Conservation (phyloP, 495 filamentous ascomycete species). For the Hypoxylon crocopeplum region DNA sequence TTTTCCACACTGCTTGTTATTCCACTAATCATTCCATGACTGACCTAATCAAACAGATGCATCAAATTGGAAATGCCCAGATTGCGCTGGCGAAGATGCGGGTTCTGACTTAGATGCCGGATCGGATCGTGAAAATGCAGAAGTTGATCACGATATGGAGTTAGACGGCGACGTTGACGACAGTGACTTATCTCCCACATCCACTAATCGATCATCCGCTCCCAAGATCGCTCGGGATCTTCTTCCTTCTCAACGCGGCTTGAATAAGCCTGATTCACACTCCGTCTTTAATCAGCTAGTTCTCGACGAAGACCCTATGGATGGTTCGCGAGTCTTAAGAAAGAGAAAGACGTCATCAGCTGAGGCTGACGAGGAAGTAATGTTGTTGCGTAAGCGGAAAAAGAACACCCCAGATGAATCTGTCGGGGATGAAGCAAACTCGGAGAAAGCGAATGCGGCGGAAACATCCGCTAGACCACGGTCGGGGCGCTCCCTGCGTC, state of each 20-base stretch:
- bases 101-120: slow-evolving; percentile 55
- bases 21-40: background rate
- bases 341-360: slow-evolving; percentile 78
- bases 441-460: slow-evolving; percentile 30
- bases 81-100: slow-evolving; percentile 72
- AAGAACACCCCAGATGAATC: slow-evolving; percentile 49
- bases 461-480: slow-evolving; percentile 45
- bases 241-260: slow-evolving; percentile 72
- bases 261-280: slow-evolving; percentile 77
- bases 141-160: slow-evolving; percentile 41
- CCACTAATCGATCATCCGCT: slow-evolving; percentile 52
- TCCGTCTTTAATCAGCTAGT: slow-evolving; percentile 85
- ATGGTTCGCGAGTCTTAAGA: slow-evolving; percentile 83
- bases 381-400: slow-evolving; percentile 54
- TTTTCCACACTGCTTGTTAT: background rate
- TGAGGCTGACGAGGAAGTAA: slow-evolving; percentile 51
- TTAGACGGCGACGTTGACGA: slow-evolving; percentile 39
- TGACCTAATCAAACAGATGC: slow-evolving; percentile 53
- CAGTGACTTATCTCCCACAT: slow-evolving; percentile 41
- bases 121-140: slow-evolving; percentile 46
- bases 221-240: slow-evolving; percentile 73
- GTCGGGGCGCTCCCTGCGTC: slow-evolving; percentile 49
- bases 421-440: slow-evolving; percentile 35
- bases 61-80: slow-evolving; percentile 79
- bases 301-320: slow-evolving; percentile 80